Percentiles rank a stretch among this genome's conserved stretches.
phyloP scores from a whole-genome alignment of 2,329 filamentous ascomycete genomes.

The Macrophomina tecta region DNA sequence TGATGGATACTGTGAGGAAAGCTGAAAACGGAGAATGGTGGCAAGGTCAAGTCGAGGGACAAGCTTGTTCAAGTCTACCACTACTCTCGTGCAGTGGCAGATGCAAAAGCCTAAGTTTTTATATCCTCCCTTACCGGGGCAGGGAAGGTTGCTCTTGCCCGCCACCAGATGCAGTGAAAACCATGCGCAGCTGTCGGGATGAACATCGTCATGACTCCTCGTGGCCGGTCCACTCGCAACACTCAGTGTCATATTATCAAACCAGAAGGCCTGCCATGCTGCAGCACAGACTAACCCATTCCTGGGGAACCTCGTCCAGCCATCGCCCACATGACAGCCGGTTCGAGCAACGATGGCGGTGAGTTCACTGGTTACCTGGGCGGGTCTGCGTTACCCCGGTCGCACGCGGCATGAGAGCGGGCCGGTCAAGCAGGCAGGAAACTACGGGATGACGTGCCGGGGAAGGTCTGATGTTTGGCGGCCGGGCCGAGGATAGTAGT shows the following conservation, averaged over 20 bases:
- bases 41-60: background rate
- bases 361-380: background rate
- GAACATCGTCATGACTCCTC: background rate
- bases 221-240: conserved; percentile 6
- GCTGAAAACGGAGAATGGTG: background rate
- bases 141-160: background rate
- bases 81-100: background rate
- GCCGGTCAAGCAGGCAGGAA: background rate
- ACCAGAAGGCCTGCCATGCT: background rate
- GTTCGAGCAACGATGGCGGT: background rate
- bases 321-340: conserved; percentile 3
- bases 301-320: conserved; percentile 5
- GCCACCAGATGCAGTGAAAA: no score
- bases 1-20: background rate
- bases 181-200: background rate
- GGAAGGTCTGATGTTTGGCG: background rate
- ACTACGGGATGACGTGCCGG: background rate
- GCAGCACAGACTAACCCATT: conserved; percentile 4
- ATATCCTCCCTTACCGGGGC: background rate
- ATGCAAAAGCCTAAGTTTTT: conserved; percentile 2
- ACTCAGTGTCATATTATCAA: conserved; percentile 3
- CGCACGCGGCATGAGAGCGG: conserved; percentile 4
- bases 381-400: background rate
- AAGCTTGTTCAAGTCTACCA: background rate
- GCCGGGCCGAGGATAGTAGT: background rate